A percentile compares a stretch with the other conserved stretches of the same genome.
Conservation (phyloP, 2,329 filamentous ascomycete genomes). For the Chaetomium strumarium region DNA sequence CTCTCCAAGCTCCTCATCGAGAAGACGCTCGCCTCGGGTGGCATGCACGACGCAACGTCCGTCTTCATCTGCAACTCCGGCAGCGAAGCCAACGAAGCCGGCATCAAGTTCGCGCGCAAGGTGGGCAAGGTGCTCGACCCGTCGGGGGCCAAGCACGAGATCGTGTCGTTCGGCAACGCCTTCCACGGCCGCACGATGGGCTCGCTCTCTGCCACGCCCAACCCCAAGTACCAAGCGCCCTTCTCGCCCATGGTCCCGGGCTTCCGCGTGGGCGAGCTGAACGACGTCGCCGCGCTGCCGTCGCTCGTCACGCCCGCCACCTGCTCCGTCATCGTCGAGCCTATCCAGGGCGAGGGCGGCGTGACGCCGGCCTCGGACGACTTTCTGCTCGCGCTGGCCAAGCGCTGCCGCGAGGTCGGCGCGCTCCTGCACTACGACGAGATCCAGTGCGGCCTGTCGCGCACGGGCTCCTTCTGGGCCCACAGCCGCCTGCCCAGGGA, state of each 20-base stretch:
- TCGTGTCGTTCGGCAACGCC: constrained; percentile 85
- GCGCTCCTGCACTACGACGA: constrained; percentile 92
- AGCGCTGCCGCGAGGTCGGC: constrained; percentile 77
- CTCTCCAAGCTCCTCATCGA: constrained; percentile 81
- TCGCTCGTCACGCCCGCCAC: constrained; percentile 76
- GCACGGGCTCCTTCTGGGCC: constrained; percentile 88
- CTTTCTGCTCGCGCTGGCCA: constrained; percentile 78
- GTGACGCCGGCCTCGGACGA: constrained; percentile 77
- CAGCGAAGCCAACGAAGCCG: constrained; percentile 94
- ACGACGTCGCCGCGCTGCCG: constrained; percentile 68
- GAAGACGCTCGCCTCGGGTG: constrained; percentile 70
- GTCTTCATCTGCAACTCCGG: constrained; percentile 97
- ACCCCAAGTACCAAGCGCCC: constrained; percentile 94
- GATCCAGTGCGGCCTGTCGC: constrained; percentile 88
- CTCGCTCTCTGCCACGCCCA: constrained; percentile 88
- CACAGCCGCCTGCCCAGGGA: constrained; percentile 67
- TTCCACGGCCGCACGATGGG: constrained; percentile 99
- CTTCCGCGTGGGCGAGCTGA: constrained; percentile 80
- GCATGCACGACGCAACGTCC: constrained; percentile 71
- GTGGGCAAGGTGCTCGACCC: constrained; percentile 71
- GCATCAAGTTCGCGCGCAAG: constrained; percentile 94
- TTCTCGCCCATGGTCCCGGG: constrained; percentile 95
- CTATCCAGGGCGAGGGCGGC: constrained; percentile 94
- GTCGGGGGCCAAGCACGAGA: constrained; percentile 67
- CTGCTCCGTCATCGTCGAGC: constrained; percentile 92